These are phyloP conservation scores for Pestalotiopsis sp. DNA, from an alignment of 2,329 filamentous ascomycete genomes.

Conservation along the genomic window DNA sequence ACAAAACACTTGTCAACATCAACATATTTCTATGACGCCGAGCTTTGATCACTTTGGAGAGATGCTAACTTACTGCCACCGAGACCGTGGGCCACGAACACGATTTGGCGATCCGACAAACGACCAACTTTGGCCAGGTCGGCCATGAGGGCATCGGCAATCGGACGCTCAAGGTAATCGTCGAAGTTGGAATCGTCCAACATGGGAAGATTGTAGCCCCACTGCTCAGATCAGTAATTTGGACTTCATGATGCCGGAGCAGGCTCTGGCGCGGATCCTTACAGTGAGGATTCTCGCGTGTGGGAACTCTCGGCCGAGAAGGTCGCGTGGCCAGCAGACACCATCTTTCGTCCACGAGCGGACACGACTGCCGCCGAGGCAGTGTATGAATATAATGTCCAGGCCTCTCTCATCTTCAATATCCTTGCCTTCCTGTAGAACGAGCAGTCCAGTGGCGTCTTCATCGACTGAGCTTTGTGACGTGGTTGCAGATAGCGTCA, in stretches of 20 bases:
- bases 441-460: not conserved
- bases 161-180: not conserved
- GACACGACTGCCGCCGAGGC: constrained; percentile 10
- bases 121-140: constrained; percentile 8
- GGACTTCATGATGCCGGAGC: not conserved
- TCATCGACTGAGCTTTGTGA: not conserved
- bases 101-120: constrained; percentile 3
- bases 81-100: constrained; percentile 15
- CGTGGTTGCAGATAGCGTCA: not conserved
- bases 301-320: constrained; percentile 9
- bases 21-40: too few species aligned
- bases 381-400: constrained; percentile 14
- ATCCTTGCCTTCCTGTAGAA: not conserved
- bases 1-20: too few species aligned
- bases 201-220: not conserved
- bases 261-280: not conserved
- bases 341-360: constrained; percentile 12
- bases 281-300: constrained; percentile 12
- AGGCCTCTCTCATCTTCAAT: not conserved
- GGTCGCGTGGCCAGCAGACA: constrained; percentile 13
- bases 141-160: constrained; percentile 3
- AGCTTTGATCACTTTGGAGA: too few species aligned
- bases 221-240: not conserved
- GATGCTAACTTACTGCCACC: constrained; percentile 3
- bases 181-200: not conserved